Evolutionary conservation across 2,329 filamentous ascomycete genomes (phyloP).

Genomic region (Aspergillus glaucus): DNA sequence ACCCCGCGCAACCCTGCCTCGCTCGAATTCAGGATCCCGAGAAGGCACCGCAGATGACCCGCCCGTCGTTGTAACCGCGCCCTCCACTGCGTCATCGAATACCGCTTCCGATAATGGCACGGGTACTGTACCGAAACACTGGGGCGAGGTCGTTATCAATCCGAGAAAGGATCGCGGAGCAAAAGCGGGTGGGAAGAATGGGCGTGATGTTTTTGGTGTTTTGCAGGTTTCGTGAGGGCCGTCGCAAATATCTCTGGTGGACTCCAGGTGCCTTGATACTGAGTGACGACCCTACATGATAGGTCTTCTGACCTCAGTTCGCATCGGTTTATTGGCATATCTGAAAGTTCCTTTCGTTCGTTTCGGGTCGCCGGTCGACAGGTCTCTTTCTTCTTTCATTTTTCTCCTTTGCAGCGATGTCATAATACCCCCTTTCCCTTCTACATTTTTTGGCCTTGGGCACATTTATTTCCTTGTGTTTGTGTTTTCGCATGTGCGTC

Average conservation of each 20-base stretch:
- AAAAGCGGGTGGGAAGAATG: conserved; percentile 15
- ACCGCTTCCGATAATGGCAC: conserved; percentile 2
- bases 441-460: not conserved
- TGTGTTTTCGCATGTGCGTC: not conserved
- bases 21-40: conserved; percentile 5
- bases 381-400: conserved; percentile 5
- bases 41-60: not conserved
- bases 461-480: not conserved
- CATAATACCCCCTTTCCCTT: conserved; percentile 10
- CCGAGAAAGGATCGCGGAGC: conserved; percentile 27
- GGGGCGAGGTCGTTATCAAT: conserved; percentile 40
- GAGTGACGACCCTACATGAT: too few relatives aligned
- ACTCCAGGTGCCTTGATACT: not conserved
- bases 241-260: not conserved
- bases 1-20: conserved; percentile 31
- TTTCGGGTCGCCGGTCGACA: conserved; percentile 25
- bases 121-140: conserved; percentile 33
- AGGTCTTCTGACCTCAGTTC: not conserved
- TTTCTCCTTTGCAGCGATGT: conserved; percentile 1
- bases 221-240: conserved; percentile 26
- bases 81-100: conserved; percentile 4
- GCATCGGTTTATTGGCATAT: not conserved
- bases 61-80: conserved; percentile 1
- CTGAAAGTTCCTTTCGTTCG: conserved; percentile 6
- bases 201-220: conserved; percentile 35